Percentiles rank a stretch among this genome's conserved stretches.
Evolutionary conservation across 176 grass and related monocot genomes (phyloP).

Genomic region (Musa schizocarpa): DNA sequence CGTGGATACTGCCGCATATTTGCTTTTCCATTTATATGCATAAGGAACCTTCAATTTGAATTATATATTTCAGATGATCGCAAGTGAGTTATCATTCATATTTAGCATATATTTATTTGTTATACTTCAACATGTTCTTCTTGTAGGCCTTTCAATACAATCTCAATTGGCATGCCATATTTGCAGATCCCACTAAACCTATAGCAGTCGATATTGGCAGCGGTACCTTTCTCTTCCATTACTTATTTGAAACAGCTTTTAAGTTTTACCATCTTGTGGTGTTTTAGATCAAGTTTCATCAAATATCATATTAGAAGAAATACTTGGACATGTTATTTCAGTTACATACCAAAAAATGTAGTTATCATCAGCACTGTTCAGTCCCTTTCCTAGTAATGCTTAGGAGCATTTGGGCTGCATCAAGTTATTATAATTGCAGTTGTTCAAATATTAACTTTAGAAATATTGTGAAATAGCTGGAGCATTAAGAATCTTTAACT

Average conservation of each 20-base stretch:
- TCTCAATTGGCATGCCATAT: slow-evolving; percentile 59
- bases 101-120: neutral
- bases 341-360: neutral
- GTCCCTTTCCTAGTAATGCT: too few species aligned
- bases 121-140: slow-evolving; percentile 10
- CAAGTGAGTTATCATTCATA: neutral
- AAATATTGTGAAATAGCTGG: too few species aligned
- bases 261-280: neutral
- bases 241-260: neutral
- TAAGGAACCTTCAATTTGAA: neutral
- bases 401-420: too few species aligned
- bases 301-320: neutral
- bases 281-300: neutral
- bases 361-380: too few species aligned
- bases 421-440: too few species aligned
- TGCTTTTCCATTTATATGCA: neutral
- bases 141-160: slow-evolving; percentile 54
- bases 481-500: too few species aligned
- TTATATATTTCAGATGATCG: neutral
- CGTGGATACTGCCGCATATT: neutral
- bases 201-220: slow-evolving; percentile 85
- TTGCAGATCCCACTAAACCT: slow-evolving; percentile 49
- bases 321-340: neutral
- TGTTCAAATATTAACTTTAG: too few species aligned
- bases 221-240: slow-evolving; percentile 38